Evolutionary conservation across 257 asterid genomes (phyloP).

Genomic region (Solanum boliviense): DNA sequence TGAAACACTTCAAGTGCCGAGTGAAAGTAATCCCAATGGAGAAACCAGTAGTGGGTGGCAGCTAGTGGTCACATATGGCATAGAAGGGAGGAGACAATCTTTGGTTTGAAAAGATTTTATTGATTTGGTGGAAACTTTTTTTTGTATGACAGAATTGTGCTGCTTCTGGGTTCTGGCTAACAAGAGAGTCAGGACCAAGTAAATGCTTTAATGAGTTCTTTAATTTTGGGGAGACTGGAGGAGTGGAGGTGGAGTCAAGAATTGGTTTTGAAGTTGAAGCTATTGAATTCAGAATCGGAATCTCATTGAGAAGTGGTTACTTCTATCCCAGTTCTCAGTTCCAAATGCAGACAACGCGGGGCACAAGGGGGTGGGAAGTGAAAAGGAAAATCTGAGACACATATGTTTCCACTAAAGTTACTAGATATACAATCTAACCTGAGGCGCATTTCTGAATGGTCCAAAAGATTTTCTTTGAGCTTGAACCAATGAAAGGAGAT

Average conservation of each 20-base stretch:
- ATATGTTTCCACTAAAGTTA: background rate
- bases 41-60: background rate
- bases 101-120: background rate
- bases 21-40: background rate
- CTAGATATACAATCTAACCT: conserved; percentile 34
- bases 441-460: conserved; percentile 38
- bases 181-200: background rate
- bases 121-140: background rate
- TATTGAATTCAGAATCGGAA: background rate
- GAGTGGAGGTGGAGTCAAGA: background rate
- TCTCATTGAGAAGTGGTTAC: background rate
- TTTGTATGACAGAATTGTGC: background rate
- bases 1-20: background rate
- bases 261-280: background rate
- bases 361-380: background rate
- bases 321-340: background rate
- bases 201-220: background rate
- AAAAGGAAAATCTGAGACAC: background rate
- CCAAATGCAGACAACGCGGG: background rate
- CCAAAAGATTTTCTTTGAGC: conserved; percentile 79
- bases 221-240: background rate
- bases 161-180: background rate
- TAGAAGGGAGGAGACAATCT: background rate
- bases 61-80: background rate
- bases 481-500: conserved; percentile 90